Percentiles rank a stretch among this genome's conserved stretches.
These are phyloP conservation scores for Tolypocladium tundrense DNA, from an alignment of 2,329 filamentous ascomycete species.

Conservation along the genomic window DNA sequence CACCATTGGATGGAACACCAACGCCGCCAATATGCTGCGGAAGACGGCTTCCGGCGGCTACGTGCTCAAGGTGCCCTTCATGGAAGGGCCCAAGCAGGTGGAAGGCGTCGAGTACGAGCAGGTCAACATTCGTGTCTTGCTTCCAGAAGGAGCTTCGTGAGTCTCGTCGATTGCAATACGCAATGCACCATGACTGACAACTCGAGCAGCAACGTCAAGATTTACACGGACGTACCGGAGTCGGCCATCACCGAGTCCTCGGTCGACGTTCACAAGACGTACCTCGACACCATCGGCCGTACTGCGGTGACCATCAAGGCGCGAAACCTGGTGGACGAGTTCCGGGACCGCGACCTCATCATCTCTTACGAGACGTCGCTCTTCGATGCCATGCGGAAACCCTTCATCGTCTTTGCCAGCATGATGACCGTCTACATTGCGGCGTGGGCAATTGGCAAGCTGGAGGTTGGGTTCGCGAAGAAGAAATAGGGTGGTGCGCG, in stretches of 20 bases:
- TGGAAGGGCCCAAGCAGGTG: conserved; percentile 78
- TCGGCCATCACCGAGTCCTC: conserved; percentile 48
- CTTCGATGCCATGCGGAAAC: conserved; percentile 70
- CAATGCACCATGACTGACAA: conserved; percentile 12
- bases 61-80: conserved; percentile 80
- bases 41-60: conserved; percentile 58
- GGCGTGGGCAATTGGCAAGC: conserved; percentile 63
- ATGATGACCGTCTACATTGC: conserved; percentile 63
- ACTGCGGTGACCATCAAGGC: conserved; percentile 73
- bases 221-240: conserved; percentile 60
- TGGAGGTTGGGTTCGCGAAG: conserved; percentile 68
- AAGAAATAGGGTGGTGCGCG: conserved; percentile 18
- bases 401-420: conserved; percentile 67
- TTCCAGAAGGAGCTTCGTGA: conserved; percentile 85
- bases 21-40: conserved; percentile 68
- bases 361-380: conserved; percentile 83
- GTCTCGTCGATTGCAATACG: conserved; percentile 19
- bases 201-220: conserved; percentile 64
- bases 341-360: conserved; percentile 71
- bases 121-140: conserved; percentile 68
- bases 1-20: conserved; percentile 89
- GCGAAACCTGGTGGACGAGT: conserved; percentile 81
- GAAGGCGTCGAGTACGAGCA: conserved; percentile 84
- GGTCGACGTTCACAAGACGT: conserved; percentile 67
- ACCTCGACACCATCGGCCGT: conserved; percentile 86